Evolutionary conservation across 176 grass and related monocot genomes (phyloP).

Genomic region (Themeda triandra): DNA sequence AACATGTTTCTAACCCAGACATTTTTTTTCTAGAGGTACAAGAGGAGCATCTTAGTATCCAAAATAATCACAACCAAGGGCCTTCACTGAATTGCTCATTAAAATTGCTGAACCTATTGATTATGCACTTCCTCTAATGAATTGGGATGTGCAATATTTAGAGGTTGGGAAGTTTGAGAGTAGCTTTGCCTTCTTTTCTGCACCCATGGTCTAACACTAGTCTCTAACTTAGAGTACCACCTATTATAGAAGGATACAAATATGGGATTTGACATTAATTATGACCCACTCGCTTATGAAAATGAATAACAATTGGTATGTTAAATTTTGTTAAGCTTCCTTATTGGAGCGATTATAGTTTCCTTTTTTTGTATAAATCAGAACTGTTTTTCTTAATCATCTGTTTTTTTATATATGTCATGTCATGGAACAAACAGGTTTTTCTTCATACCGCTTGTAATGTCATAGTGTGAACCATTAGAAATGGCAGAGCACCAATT

Average conservation of each 20-base stretch:
- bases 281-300: neutral
- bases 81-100: neutral
- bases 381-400: neutral
- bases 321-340: neutral
- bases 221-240: neutral
- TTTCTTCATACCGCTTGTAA: neutral
- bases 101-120: neutral
- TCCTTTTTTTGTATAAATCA: neutral
- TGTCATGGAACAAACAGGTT: neutral
- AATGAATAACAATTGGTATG: neutral
- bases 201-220: neutral
- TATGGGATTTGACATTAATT: neutral
- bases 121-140: too few relatives aligned
- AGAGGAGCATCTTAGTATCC: neutral
- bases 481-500: neutral
- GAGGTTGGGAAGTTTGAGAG: neutral
- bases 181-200: neutral
- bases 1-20: slow-evolving; percentile 18
- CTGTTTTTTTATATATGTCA: neutral
- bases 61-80: neutral
- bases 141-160: neutral
- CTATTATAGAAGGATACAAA: neutral
- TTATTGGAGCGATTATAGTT: neutral
- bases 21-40: slow-evolving; percentile 4
- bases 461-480: neutral